A percentile compares a stretch with the other conserved stretches of the same genome.
These are phyloP conservation scores for Tubosaeta brunneosetosa DNA, from an alignment of 768 basidiomycete genomes.

Conservation along the genomic window DNA sequence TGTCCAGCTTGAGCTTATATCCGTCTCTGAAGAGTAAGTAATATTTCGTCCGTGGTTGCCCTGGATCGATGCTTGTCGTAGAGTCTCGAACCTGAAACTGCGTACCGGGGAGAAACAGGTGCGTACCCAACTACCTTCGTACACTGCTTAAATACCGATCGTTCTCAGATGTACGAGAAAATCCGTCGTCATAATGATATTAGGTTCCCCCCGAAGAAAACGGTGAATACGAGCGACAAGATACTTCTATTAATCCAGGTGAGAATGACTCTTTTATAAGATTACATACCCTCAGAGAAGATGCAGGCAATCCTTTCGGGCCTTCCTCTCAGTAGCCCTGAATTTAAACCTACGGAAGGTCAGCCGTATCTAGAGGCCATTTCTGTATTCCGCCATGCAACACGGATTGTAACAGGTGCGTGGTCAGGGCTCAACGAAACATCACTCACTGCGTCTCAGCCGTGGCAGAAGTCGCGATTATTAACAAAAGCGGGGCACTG, in stretches of 20 bases:
- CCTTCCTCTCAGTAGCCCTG: slow-evolving; percentile 60
- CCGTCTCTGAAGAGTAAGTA: slow-evolving; percentile 61
- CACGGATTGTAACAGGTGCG: slow-evolving; percentile 72
- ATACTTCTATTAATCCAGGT: slow-evolving; percentile 79
- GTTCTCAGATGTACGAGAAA: slow-evolving; percentile 53
- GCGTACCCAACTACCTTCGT: background rate
- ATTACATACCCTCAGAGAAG: slow-evolving; percentile 4
- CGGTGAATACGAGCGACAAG: slow-evolving; percentile 72
- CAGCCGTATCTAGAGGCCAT: slow-evolving; percentile 69
- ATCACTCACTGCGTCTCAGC: slow-evolving; percentile 40
- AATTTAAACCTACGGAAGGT: slow-evolving; percentile 68
- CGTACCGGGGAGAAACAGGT: slow-evolving; percentile 76
- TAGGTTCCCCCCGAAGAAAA: slow-evolving; percentile 67
- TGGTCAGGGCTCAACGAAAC: background rate
- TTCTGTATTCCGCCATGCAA: slow-evolving; percentile 67
- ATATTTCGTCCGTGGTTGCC: background rate
- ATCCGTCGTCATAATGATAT: slow-evolving; percentile 72
- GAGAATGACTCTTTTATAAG: slow-evolving; percentile 1
- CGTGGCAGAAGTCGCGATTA: slow-evolving; percentile 70
- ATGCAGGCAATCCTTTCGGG: slow-evolving; percentile 66
- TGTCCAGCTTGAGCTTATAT: slow-evolving; percentile 59
- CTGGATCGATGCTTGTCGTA: slow-evolving; percentile 25
- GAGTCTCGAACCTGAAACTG: slow-evolving; percentile 64
- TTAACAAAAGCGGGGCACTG: slow-evolving; percentile 59
- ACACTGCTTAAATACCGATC: background rate